Conservation (phyloP, 371 early-diverging fungal genomes). For the Spiromyces aspiralis region DNA sequence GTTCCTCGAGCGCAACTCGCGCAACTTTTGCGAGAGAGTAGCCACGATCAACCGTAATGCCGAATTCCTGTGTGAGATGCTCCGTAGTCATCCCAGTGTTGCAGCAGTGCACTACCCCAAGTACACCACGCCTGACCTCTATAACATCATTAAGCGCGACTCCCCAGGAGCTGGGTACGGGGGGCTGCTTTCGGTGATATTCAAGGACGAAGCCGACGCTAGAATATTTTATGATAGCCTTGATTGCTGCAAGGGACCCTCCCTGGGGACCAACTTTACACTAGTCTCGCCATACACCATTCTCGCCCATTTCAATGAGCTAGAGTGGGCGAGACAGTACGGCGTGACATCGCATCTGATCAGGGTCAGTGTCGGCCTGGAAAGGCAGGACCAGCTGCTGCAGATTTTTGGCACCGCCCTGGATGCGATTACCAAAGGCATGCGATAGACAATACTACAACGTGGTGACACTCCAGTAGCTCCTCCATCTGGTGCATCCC, state of each 20-base stretch:
- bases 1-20: conserved; percentile 87
- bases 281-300: conserved; percentile 87
- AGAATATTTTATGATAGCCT: conserved; percentile 66
- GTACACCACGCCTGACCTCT: conserved; percentile 46
- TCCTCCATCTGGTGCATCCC: too few relatives aligned
- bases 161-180: conserved; percentile 61
- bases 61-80: conserved; percentile 46
- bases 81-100: conserved; percentile 50
- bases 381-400: conserved; percentile 46
- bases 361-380: conserved; percentile 82
- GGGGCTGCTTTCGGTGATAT: conserved; percentile 67
- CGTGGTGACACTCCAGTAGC: too few relatives aligned
- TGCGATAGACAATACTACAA: too few relatives aligned
- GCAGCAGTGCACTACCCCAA: conserved; percentile 68
- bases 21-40: conserved; percentile 60
- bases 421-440: too few relatives aligned
- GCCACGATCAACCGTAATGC: conserved; percentile 57
- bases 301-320: conserved; percentile 79
- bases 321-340: conserved; percentile 77
- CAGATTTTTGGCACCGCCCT: conserved; percentile 51
- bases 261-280: conserved; percentile 93
- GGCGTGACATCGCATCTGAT: conserved; percentile 64
- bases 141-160: conserved; percentile 37
- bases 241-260: conserved; percentile 76
- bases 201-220: conserved; percentile 43